Evolutionary conservation across 164 flowering plant genomes (phyloP).

Genomic region (Nelumbo lutea): DNA sequence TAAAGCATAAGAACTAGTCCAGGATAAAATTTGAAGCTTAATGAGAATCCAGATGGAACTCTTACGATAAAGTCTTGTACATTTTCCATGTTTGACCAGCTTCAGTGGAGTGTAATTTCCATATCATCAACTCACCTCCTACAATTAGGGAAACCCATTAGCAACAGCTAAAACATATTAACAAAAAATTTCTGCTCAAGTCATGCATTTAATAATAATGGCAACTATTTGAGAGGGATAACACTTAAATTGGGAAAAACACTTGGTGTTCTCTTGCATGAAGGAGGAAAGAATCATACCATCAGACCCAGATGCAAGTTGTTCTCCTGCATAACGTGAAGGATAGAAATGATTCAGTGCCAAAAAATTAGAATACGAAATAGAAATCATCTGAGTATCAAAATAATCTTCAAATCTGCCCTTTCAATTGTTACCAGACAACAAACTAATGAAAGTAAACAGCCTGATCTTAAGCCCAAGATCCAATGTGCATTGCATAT

Average conservation of each 20-base stretch:
- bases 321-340: conserved; percentile 62
- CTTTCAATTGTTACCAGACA: too few species aligned
- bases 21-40: conserved; percentile 6
- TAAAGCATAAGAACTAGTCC: conserved; percentile 1
- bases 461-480: too few species aligned
- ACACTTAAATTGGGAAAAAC: background rate
- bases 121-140: conserved; percentile 92
- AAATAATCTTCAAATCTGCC: too few species aligned
- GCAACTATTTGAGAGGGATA: too few species aligned
- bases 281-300: conserved; percentile 42
- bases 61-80: conserved; percentile 77
- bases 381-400: background rate
- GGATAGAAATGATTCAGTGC: conserved; percentile 1
- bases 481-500: too few species aligned
- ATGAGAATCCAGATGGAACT: background rate
- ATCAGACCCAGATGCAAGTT: conserved; percentile 96
- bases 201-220: too few species aligned
- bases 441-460: too few species aligned
- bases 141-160: conserved; percentile 13
- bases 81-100: conserved; percentile 85
- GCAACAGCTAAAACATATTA: background rate
- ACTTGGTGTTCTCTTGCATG: too few species aligned
- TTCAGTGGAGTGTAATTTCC: conserved; percentile 71
- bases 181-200: too few species aligned
- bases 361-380: background rate